Conservation (phyloP, 106 monocot genomes). For the Platanthera guangdongensis region DNA sequence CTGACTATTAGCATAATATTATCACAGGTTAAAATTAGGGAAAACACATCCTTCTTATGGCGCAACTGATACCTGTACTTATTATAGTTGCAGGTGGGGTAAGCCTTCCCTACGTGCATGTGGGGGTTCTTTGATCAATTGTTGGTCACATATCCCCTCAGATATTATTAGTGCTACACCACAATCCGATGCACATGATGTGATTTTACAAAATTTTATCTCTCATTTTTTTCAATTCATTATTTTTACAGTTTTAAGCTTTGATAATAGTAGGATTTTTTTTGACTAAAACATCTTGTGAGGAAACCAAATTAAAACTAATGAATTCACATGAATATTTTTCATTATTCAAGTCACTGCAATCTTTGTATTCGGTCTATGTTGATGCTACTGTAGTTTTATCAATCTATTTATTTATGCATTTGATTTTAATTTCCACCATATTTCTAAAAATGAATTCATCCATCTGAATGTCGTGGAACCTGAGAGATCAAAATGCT, state of each 20-base stretch:
- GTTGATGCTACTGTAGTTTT: not conserved
- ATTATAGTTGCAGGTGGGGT: slow-evolving; percentile 3
- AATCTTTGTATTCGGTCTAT: not conserved
- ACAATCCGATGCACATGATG: not conserved
- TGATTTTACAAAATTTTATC: not conserved
- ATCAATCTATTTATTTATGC: too few relatives aligned
- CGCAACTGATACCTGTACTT: slow-evolving; percentile 6
- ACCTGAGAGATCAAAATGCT: too few relatives aligned
- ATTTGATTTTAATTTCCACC: too few relatives aligned
- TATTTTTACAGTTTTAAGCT: not conserved
- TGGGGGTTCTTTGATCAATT: not conserved
- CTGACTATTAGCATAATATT: not conserved
- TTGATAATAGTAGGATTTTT: not conserved
- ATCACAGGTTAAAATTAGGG: slow-evolving; percentile 6
- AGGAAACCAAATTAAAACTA: not conserved
- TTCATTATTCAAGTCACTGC: not conserved
- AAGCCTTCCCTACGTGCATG: not conserved
- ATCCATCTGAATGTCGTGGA: too few relatives aligned
- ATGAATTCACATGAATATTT: not conserved
- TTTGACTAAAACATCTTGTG: not conserved
- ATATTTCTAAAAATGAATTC: too few relatives aligned
- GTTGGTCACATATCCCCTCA: not conserved
- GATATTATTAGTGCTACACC: not conserved
- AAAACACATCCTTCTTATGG: slow-evolving; percentile 10
- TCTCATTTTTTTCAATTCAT: not conserved